Conservation (phyloP, 345 rosid species). For the Pseudoturritis turrita region DNA sequence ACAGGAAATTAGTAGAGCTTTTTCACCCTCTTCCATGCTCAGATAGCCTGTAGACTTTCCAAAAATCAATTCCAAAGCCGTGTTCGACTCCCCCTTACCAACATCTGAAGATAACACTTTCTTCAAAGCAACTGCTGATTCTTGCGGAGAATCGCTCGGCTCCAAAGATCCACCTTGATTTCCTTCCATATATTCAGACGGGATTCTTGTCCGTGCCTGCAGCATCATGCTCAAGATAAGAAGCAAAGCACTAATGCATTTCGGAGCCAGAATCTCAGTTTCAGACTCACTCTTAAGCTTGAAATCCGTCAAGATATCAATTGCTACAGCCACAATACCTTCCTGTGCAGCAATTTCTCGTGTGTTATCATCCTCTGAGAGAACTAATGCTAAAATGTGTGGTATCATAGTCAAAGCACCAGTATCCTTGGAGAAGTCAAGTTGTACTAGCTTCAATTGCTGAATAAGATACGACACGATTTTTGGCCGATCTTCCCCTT, state of each 20-base stretch:
- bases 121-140: constrained; percentile 33
- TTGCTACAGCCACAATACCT: constrained; percentile 56
- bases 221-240: constrained; percentile 82
- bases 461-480: constrained; percentile 74
- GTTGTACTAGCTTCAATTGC: constrained; percentile 72
- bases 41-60: constrained; percentile 84
- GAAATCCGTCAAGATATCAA: constrained; percentile 63
- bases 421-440: constrained; percentile 65
- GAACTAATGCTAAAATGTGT: constrained; percentile 78
- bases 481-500: constrained; percentile 82
- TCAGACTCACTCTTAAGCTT: constrained; percentile 49
- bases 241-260: constrained; percentile 79
- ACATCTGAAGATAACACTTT: constrained; percentile 42
- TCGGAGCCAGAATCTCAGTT: constrained; percentile 57
- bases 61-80: constrained; percentile 52
- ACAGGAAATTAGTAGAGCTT: constrained; percentile 59
- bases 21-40: constrained; percentile 67
- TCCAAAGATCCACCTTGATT: constrained; percentile 43
- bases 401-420: constrained; percentile 74
- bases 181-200: constrained; percentile 48
- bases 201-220: constrained; percentile 57
- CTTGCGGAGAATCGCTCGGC: constrained; percentile 35
- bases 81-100: constrained; percentile 42
- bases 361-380: constrained; percentile 72
- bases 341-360: constrained; percentile 77